Evolutionary conservation across 2,329 filamentous ascomycete genomes (phyloP), one percentile per base, ranked within the genome.

Genomic region (Aspergillus sp.): DNA sequence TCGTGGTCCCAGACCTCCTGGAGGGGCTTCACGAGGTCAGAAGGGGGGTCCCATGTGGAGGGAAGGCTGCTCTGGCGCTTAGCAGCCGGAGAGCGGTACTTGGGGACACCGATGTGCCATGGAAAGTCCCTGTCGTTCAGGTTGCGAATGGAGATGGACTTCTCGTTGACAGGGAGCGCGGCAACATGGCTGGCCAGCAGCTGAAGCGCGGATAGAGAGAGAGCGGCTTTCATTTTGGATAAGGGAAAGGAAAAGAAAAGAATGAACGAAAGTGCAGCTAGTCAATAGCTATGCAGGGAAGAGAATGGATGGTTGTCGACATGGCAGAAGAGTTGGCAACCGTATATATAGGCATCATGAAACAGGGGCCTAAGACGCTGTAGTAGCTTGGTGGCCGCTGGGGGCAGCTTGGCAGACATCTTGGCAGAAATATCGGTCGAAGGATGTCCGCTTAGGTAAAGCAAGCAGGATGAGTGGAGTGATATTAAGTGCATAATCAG

Each of bases 1-100:
- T 63, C 14, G 45, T 63, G 61, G 15, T 63, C 47, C 61, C 61
- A 63, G 24, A 63, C 61, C 44, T 63, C 61, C 5, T 61, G 57
- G 6, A 63, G 51, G 44, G 61, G 59, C 1, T 39, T 56, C n/a
- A 57, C 61, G 2, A 63, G 48, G 21, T 61, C 41, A 1, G 59
- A 49, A 3, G 61, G 61, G n/a, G 61, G 61, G 6, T 61, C 53
- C 61, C 61, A 63, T 5, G 52, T 49, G 12, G 51, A 33, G 4
- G 52, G 43, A 12, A 54, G 52, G 19, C 6, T 21, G 14, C 40
- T 46, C 11, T 54, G 41, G 17, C 61, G 61, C 40, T 62, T 61
- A 9, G 15, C 15, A 17, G 21, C 15, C 15, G 9, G 21, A 37
- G 27, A 19, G 14, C 39, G n/a, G 19, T 31, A 21, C 15, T 57